phyloP scores from a whole-genome alignment of 2,329 filamentous ascomycete genomes.

The Fusarium protoensiforme region DNA sequence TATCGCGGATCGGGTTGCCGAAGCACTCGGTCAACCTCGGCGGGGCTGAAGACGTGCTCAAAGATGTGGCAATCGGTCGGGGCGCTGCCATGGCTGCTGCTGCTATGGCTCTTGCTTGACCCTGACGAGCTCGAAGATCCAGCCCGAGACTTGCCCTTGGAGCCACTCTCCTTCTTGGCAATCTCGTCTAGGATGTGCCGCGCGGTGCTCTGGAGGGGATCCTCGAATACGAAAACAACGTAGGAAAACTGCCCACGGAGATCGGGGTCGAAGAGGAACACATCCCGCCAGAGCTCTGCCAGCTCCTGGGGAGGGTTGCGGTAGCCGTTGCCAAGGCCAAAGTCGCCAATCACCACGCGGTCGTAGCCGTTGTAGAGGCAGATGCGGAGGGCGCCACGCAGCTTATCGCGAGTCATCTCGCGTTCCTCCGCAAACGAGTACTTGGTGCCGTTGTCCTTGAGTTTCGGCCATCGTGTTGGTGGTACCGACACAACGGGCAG shows the following conservation, averaged over 20 bases:
- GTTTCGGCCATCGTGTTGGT: conserved; percentile 78
- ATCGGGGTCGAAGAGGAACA: conserved; percentile 71
- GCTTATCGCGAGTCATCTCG: conserved; percentile 78
- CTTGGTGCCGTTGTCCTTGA: conserved; percentile 72
- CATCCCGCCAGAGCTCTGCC: conserved; percentile 73
- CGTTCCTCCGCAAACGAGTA: conserved; percentile 80
- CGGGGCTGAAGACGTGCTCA: conserved; percentile 60
- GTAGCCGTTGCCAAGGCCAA: conserved; percentile 71
- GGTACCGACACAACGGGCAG: conserved; percentile 80
- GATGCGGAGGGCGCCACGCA: conserved; percentile 76
- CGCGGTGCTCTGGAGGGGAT: conserved; percentile 64
- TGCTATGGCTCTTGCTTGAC: conserved; percentile 43
- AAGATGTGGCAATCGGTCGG: conserved; percentile 65
- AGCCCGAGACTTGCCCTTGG: conserved; percentile 49
- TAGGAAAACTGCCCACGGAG: conserved; percentile 70
- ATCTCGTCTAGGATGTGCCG: conserved; percentile 66
- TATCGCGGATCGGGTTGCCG: conserved; percentile 66
- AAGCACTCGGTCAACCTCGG: conserved; percentile 62
- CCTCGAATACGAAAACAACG: conserved; percentile 74
- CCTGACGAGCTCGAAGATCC: conserved; percentile 43
- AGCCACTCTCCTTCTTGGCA: conserved; percentile 59
- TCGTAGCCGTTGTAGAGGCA: conserved; percentile 70
- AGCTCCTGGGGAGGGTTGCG: conserved; percentile 74
- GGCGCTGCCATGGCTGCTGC: conserved; percentile 42
- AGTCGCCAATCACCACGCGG: conserved; percentile 71